These are phyloP conservation scores for Starmerella floricola DNA, from an alignment of 805 yeast genomes.

Conservation along the genomic window DNA sequence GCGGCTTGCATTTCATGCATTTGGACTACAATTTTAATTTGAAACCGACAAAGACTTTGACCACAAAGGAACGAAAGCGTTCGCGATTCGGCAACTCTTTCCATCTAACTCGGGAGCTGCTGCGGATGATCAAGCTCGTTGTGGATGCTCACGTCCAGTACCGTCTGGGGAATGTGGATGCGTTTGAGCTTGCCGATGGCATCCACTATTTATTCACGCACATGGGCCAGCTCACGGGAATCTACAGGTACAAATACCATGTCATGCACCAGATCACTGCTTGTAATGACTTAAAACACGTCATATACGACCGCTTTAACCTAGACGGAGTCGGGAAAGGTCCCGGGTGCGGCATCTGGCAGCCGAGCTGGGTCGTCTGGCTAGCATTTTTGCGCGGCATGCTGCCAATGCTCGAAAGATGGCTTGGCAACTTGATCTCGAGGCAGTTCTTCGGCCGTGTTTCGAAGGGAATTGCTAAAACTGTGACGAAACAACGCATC, in stretches of 20 bases:
- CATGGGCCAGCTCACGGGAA: slow-evolving; percentile 90
- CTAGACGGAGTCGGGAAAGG: slow-evolving; percentile 76
- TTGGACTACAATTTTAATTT: slow-evolving; percentile 89
- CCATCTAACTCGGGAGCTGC: slow-evolving; percentile 80
- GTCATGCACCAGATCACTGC: slow-evolving; percentile 97
- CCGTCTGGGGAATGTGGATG: slow-evolving; percentile 80
- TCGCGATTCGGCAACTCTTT: slow-evolving; percentile 95
- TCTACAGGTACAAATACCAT: slow-evolving; percentile 89
- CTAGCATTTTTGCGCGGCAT: slow-evolving; percentile 80
- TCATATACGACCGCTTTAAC: slow-evolving; percentile 76
- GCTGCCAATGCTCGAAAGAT: slow-evolving; percentile 80
- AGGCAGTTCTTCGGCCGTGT: slow-evolving; percentile 95
- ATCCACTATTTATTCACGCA: slow-evolving; percentile 81
- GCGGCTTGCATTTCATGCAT: slow-evolving; percentile 84
- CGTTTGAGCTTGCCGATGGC: slow-evolving; percentile 92
- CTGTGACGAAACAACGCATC: slow-evolving; percentile 87
- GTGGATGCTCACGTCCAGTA: slow-evolving; percentile 92
- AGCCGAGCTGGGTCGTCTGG: slow-evolving; percentile 98
- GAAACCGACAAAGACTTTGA: slow-evolving; percentile 90
- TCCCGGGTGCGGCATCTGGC: slow-evolving; percentile 99
- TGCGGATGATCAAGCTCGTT: slow-evolving; percentile 68
- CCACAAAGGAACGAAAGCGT: slow-evolving; percentile 91
- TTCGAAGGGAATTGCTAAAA: slow-evolving; percentile 81
- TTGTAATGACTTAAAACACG: slow-evolving; percentile 89
- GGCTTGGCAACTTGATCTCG: slow-evolving; percentile 84